Percentiles rank a stretch among this genome's conserved stretches.
phyloP scores from a whole-genome alignment of 768 basidiomycete genomes.

The Lactarius indigo region DNA sequence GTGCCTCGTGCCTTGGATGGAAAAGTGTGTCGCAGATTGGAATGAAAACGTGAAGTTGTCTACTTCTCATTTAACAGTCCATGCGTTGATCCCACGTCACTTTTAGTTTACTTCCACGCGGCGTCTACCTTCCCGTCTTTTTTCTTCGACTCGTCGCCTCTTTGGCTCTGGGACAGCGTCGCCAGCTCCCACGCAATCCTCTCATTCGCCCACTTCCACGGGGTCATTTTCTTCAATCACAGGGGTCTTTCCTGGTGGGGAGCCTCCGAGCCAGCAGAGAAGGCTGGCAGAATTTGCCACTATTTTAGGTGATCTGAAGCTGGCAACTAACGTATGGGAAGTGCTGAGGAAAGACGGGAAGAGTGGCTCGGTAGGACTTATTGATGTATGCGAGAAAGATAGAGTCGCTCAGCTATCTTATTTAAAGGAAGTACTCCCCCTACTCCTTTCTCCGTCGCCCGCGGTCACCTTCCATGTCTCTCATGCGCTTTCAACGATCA shows the following conservation, averaged over 20 bases:
- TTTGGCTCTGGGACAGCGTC: constrained; percentile 57
- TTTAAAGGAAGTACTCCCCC: constrained; percentile 73
- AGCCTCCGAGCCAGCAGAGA: constrained; percentile 59
- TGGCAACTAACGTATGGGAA: constrained; percentile 85
- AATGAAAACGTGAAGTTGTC: constrained; percentile 66
- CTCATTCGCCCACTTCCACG: constrained; percentile 38
- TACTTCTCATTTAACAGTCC: constrained; percentile 4
- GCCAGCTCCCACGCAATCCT: constrained; percentile 40
- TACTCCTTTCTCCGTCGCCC: constrained; percentile 66
- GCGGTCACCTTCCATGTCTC: constrained; percentile 57
- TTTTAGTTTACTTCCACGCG: constrained; percentile 66
- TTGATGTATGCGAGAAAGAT: constrained; percentile 3
- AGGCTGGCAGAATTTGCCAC: constrained; percentile 97
- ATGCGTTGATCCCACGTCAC: not conserved
- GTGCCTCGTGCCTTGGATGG: constrained; percentile 96
- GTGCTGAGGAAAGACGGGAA: constrained; percentile 80
- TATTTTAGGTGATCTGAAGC: constrained; percentile 82
- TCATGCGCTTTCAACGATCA: constrained; percentile 52
- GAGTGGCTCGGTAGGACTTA: constrained; percentile 69
- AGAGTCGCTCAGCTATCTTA: constrained; percentile 4
- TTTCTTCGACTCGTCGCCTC: constrained; percentile 79
- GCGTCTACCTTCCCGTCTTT: constrained; percentile 78
- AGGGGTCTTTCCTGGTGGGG: constrained; percentile 27
- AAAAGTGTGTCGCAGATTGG: constrained; percentile 89
- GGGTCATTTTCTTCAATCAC: constrained; percentile 34